Evolutionary conservation across 352 stramenopile species (phyloP).

Genomic region (Pilasporangium apinafurcum): DNA sequence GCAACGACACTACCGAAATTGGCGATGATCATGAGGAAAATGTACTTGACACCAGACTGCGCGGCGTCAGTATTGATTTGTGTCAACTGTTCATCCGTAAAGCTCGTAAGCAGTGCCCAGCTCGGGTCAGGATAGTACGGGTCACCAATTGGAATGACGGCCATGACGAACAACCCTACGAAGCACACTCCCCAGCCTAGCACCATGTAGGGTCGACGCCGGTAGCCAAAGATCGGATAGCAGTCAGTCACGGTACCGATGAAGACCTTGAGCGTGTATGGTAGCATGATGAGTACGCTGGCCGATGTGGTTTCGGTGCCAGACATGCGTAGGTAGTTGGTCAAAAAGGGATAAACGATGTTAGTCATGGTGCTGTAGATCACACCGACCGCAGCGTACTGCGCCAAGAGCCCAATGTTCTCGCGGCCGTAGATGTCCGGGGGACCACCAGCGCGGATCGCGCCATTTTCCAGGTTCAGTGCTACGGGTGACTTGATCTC

Average conservation of each 20-base stretch:
- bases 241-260: slow-evolving; percentile 23
- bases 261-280: slow-evolving; percentile 24
- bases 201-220: slow-evolving; percentile 28
- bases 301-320: slow-evolving; percentile 10
- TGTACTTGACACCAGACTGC: slow-evolving; percentile 14
- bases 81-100: slow-evolving; percentile 3
- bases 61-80: slow-evolving; percentile 14
- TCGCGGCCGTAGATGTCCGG: too few relatives aligned
- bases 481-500: too few relatives aligned
- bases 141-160: slow-evolving; percentile 6
- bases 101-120: slow-evolving; percentile 1
- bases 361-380: too few relatives aligned
- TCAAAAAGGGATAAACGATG: slow-evolving; percentile 11
- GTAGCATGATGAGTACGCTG: slow-evolving; percentile 15
- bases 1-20: slow-evolving; percentile 47
- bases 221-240: slow-evolving; percentile 18
- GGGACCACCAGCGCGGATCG: too few relatives aligned
- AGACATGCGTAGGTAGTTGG: slow-evolving; percentile 12
- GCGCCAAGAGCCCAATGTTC: too few relatives aligned
- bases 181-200: slow-evolving; percentile 23
- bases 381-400: too few relatives aligned
- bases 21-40: slow-evolving; percentile 35
- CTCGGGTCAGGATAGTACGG: slow-evolving; percentile 11
- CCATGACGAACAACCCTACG: slow-evolving; percentile 8
- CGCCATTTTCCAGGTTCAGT: too few relatives aligned